A percentile compares a stretch with the other conserved stretches of the same genome.
Evolutionary conservation across 2,329 filamentous ascomycete species (phyloP).

Genomic region (Lasiodiplodia sp.): DNA sequence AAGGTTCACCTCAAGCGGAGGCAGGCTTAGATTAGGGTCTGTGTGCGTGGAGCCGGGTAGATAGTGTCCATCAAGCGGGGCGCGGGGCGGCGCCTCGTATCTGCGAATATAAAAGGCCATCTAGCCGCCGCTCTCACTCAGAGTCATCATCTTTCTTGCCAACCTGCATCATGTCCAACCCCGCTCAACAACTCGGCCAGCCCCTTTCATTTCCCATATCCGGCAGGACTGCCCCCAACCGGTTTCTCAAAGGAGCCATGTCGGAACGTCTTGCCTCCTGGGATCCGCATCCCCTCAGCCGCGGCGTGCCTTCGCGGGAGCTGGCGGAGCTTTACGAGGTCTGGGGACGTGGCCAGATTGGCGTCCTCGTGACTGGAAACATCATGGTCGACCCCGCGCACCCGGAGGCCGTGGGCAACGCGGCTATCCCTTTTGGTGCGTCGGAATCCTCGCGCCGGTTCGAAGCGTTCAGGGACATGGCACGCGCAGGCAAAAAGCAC

Average conservation of each 20-base stretch:
- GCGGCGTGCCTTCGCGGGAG: not conserved
- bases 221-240: constrained; percentile 65
- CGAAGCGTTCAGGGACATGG: constrained; percentile 65
- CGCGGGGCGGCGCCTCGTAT: too few relatives aligned
- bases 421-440: constrained; percentile 64
- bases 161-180: not conserved
- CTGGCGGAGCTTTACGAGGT: not conserved
- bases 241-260: constrained; percentile 73
- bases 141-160: too few relatives aligned
- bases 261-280: constrained; percentile 69
- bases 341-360: not conserved
- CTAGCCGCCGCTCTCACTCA: too few relatives aligned
- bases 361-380: constrained; percentile 65
- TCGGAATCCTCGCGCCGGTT: constrained; percentile 65
- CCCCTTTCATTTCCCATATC: constrained; percentile 56
- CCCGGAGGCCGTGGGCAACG: constrained; percentile 63
- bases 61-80: too few relatives aligned
- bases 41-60: too few relatives aligned
- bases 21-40: too few relatives aligned
- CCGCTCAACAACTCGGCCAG: constrained; percentile 42
- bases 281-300: constrained; percentile 51
- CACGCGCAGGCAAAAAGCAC: constrained; percentile 61
- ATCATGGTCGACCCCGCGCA: constrained; percentile 55
- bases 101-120: too few relatives aligned
- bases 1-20: not conserved